Evolutionary conservation across 345 rosid genomes (phyloP).

Genomic region (Geranium rotundifolium): DNA sequence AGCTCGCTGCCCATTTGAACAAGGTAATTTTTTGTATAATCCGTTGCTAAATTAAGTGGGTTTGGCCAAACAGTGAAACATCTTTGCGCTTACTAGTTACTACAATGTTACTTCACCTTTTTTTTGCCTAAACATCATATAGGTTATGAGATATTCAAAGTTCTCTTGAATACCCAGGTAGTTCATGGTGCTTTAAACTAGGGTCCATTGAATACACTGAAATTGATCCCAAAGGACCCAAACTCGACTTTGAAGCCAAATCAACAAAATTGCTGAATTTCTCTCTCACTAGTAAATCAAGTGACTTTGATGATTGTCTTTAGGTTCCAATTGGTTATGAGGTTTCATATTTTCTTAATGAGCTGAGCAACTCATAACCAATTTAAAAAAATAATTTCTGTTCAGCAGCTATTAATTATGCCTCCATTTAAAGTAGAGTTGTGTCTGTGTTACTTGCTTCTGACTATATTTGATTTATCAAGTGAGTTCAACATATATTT

Average conservation of each 20-base stretch:
- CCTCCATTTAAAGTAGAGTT: too few species aligned
- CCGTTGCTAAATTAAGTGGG: too few species aligned
- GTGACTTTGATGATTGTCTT: background rate
- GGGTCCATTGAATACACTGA: background rate
- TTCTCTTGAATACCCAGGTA: background rate
- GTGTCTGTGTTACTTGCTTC: too few species aligned
- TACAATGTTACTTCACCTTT: background rate
- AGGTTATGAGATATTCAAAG: too few species aligned
- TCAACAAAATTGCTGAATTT: background rate
- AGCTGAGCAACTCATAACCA: background rate
- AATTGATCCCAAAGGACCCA: background rate
- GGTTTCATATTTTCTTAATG: background rate
- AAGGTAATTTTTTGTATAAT: slow-evolving; percentile 34
- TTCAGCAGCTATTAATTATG: too few species aligned
- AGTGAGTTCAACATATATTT: too few species aligned
- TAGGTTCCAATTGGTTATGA: background rate
- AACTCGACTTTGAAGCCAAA: background rate
- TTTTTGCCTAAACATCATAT: background rate
- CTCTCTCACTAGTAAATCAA: background rate
- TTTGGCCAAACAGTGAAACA: background rate
- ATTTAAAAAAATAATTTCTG: too few species aligned
- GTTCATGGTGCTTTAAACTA: background rate
- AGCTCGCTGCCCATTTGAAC: slow-evolving; percentile 79
- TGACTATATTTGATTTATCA: too few species aligned
- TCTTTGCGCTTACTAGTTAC: background rate